Conservation (phyloP, 164 flowering plant species). For the Piper longum region DNA sequence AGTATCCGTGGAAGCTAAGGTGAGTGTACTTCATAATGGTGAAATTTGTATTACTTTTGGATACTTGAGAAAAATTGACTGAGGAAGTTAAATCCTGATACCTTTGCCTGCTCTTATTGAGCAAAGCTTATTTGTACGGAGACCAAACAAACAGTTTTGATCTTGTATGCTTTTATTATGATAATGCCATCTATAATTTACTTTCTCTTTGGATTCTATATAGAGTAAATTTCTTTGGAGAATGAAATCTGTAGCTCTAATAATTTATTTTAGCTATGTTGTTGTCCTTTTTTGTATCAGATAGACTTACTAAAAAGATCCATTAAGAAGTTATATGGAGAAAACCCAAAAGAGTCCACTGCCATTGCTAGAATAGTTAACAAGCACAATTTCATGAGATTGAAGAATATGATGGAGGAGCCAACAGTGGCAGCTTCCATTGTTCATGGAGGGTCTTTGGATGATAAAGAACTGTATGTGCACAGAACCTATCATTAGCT, state of each 20-base stretch:
- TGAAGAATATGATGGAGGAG: constrained; percentile 39
- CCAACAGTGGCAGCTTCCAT: constrained; percentile 49
- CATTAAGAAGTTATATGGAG: constrained; percentile 43
- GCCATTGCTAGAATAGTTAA: constrained; percentile 44
- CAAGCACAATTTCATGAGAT: constrained; percentile 36
- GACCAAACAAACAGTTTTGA: too few species aligned
- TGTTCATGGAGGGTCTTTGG: constrained; percentile 60
- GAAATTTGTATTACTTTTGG: too few species aligned
- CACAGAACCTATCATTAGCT: background rate
- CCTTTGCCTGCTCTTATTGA: too few species aligned
- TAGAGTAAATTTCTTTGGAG: too few species aligned
- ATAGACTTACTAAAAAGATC: constrained; percentile 35
- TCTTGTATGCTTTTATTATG: too few species aligned
- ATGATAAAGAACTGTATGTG: constrained; percentile 50
- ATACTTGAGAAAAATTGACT: too few species aligned
- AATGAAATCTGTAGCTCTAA: background rate
- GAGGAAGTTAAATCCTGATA: too few species aligned
- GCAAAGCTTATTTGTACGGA: too few species aligned
- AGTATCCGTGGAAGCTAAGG: too few species aligned
- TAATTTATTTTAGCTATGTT: background rate
- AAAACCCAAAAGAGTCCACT: constrained; percentile 25
- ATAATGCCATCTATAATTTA: background rate
- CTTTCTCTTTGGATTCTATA: background rate
- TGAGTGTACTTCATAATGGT: too few species aligned
- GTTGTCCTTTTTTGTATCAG: constrained; percentile 19